phyloP scores from a whole-genome alignment of 805 yeast genomes.

The Pichia eremophila region DNA sequence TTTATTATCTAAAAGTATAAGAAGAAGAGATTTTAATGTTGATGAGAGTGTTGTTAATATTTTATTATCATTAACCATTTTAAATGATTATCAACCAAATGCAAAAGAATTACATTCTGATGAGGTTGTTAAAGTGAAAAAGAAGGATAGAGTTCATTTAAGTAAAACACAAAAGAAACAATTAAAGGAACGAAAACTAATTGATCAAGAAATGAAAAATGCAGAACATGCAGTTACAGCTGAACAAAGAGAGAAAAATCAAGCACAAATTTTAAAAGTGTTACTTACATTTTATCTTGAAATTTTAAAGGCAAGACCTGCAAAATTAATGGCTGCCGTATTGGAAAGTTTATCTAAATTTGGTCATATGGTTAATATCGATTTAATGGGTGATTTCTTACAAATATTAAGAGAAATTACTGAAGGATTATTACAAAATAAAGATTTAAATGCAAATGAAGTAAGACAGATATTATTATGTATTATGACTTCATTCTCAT shows the following conservation, averaged over 20 bases:
- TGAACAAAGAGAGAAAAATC: constrained; percentile 78
- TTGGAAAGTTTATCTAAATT: constrained; percentile 85
- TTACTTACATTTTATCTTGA: constrained; percentile 69
- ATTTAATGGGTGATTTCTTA: constrained; percentile 83
- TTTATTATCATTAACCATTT: constrained; percentile 54
- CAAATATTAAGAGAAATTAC: constrained; percentile 83
- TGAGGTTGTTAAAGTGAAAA: constrained; percentile 46
- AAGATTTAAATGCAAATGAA: constrained; percentile 34
- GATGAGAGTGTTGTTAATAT: constrained; percentile 76
- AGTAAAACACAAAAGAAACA: constrained; percentile 86
- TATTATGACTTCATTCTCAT: constrained; percentile 81
- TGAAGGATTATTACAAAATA: constrained; percentile 35
- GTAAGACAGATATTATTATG: constrained; percentile 72
- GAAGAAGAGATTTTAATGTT: constrained; percentile 65
- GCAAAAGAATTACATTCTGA: constrained; percentile 34
- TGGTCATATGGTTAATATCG: constrained; percentile 89
- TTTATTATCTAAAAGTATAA: constrained; percentile 58
- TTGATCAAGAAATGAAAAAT: constrained; percentile 78
- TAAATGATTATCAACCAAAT: constrained; percentile 68
- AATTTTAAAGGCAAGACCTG: constrained; percentile 54
- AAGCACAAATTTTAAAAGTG: constrained; percentile 71
- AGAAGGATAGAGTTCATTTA: constrained; percentile 83
- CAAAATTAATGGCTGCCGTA: constrained; percentile 71
- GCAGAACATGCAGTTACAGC: constrained; percentile 85
- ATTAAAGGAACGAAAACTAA: constrained; percentile 75